Conservation (phyloP, 2,329 filamentous ascomycete genomes). For the Neofusicoccum laricinum region DNA sequence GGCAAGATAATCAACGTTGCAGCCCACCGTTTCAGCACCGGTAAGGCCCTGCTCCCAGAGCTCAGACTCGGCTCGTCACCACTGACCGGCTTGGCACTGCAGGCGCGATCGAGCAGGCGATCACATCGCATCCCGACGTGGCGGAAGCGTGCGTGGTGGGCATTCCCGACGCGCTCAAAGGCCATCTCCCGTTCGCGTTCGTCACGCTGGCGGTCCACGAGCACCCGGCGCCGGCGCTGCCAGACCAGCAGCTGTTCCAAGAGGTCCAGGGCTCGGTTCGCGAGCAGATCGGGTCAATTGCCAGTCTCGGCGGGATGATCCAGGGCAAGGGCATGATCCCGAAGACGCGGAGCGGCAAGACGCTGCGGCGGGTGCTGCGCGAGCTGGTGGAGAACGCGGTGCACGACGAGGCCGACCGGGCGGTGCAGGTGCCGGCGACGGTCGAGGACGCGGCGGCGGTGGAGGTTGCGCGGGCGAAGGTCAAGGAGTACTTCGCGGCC, state of each 20-base stretch:
- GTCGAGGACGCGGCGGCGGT: conserved; percentile 79
- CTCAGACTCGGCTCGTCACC: neutral
- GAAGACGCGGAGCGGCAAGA: conserved; percentile 91
- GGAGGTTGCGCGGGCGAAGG: conserved; percentile 66
- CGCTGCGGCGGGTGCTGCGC: conserved; percentile 73
- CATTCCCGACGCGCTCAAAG: conserved; percentile 82
- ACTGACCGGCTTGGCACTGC: neutral
- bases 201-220: conserved; percentile 59
- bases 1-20: conserved; percentile 81
- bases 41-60: conserved; percentile 44
- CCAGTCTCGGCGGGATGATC: conserved; percentile 79
- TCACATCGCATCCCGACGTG: conserved; percentile 74
- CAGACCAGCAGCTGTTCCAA: conserved; percentile 47
- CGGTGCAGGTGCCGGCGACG: conserved; percentile 74
- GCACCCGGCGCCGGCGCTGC: conserved; percentile 43
- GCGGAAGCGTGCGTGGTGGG: conserved; percentile 84
- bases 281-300: conserved; percentile 81
- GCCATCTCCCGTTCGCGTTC: conserved; percentile 89
- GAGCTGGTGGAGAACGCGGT: conserved; percentile 82
- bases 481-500: conserved; percentile 69
- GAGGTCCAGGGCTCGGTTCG: conserved; percentile 74
- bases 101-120: conserved; percentile 88
- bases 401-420: conserved; percentile 67
- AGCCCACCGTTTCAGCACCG: conserved; percentile 84
- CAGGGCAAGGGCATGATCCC: conserved; percentile 85